phyloP scores from a whole-genome alignment of 2,329 filamentous ascomycete species.

The Beauveria scarabaeidicola region DNA sequence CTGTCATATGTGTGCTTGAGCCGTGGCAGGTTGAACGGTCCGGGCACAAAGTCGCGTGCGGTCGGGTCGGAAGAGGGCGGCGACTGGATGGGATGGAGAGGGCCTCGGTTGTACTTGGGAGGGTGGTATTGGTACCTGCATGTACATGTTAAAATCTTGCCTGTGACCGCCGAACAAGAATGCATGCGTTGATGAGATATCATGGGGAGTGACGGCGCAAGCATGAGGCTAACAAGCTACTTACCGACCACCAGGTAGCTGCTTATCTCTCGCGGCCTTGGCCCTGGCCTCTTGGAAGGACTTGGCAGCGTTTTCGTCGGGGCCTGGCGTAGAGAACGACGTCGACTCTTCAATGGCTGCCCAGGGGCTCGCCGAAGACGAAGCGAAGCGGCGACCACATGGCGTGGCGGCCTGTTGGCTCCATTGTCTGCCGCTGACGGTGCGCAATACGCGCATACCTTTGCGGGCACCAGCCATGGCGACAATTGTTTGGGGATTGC shows the following conservation, averaged over 20 bases:
- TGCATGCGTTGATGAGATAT: background rate
- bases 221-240: slow-evolving; percentile 8
- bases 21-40: slow-evolving; percentile 81
- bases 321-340: slow-evolving; percentile 35
- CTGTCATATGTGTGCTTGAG: slow-evolving; percentile 84
- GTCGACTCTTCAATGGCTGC: slow-evolving; percentile 44
- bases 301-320: slow-evolving; percentile 30
- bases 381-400: slow-evolving; percentile 34
- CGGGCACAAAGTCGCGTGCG: slow-evolving; percentile 81
- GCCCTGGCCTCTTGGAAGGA: slow-evolving; percentile 33
- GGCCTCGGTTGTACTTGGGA: slow-evolving; percentile 90
- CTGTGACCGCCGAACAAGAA: background rate
- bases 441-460: slow-evolving; percentile 28
- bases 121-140: slow-evolving; percentile 86
- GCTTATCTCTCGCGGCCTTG: slow-evolving; percentile 24
- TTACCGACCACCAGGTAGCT: slow-evolving; percentile 41
- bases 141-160: background rate
- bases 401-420: slow-evolving; percentile 17
- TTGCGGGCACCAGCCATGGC: slow-evolving; percentile 36
- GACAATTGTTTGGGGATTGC: slow-evolving; percentile 1
- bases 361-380: slow-evolving; percentile 32
- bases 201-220: background rate
- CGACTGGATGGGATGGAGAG: slow-evolving; percentile 85
- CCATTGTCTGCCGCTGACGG: slow-evolving; percentile 22
- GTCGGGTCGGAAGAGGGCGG: slow-evolving; percentile 78